phyloP scores from a whole-genome alignment of 495 filamentous ascomycete species.

The Cudoniella acicularis region DNA sequence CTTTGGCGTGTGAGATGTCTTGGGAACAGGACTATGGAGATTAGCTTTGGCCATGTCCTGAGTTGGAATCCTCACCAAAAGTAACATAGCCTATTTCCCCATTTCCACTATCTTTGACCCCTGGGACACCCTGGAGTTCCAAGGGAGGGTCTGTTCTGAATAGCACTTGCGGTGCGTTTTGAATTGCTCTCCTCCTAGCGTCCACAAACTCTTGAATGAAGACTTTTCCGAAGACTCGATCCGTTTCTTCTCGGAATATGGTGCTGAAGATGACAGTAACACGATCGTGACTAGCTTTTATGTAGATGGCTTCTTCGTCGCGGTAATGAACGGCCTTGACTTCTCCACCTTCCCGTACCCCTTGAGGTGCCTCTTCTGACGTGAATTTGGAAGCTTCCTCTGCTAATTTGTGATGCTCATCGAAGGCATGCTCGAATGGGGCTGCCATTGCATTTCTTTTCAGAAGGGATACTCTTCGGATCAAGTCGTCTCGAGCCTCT shows the following conservation, averaged over 20 bases:
- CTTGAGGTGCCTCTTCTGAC: conserved; percentile 85
- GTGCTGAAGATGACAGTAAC: conserved; percentile 99
- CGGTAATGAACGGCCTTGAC: conserved; percentile 97
- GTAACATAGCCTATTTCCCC: conserved; percentile 95
- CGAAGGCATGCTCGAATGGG: conserved; percentile 93
- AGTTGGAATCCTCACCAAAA: conserved; percentile 62
- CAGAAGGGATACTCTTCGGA: conserved; percentile 78
- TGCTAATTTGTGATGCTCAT: conserved; percentile 80
- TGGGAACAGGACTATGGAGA: conserved; percentile 78
- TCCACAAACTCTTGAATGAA: conserved; percentile 96
- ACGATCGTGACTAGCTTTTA: conserved; percentile 93
- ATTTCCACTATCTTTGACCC: conserved; percentile 65
- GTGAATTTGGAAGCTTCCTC: conserved; percentile 89
- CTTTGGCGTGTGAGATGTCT: conserved; percentile 86
- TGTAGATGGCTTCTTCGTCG: conserved; percentile 98
- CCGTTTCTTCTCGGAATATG: conserved; percentile 95
- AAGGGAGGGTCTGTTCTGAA: conserved; percentile 93
- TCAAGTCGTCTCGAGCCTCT: conserved; percentile 79
- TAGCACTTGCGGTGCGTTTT: conserved; percentile 98
- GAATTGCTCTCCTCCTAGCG: conserved; percentile 86
- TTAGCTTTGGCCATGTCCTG: not conserved
- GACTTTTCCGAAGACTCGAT: conserved; percentile 94
- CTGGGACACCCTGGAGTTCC: conserved; percentile 81
- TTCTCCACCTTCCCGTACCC: conserved; percentile 80
- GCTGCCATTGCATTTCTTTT: conserved; percentile 99